A percentile compares a stretch with the other conserved stretches of the same genome.
These are phyloP conservation scores for Plantago elongata DNA, from an alignment of 257 asterid species.

Conservation along the genomic window DNA sequence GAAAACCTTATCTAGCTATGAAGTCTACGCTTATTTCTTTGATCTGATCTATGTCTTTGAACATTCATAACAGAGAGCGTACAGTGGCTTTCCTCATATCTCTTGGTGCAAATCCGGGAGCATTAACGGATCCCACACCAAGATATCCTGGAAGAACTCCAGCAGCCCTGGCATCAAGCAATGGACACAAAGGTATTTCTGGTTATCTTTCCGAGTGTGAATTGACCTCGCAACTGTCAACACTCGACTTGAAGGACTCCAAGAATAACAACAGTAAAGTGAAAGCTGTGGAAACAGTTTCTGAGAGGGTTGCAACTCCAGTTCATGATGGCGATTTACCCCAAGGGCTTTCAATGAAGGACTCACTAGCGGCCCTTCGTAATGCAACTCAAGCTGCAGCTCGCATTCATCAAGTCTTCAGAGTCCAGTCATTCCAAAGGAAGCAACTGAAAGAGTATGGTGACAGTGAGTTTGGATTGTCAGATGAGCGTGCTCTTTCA, in stretches of 20 bases:
- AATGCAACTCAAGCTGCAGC: slow-evolving; percentile 98
- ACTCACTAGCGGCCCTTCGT: slow-evolving; percentile 85
- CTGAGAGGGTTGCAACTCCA: slow-evolving; percentile 69
- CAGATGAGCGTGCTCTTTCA: slow-evolving; percentile 69
- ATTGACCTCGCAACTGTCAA: slow-evolving; percentile 55
- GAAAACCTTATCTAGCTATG: too few relatives aligned
- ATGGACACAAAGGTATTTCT: slow-evolving; percentile 92
- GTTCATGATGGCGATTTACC: slow-evolving; percentile 49
- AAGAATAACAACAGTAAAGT: slow-evolving; percentile 33
- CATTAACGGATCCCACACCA: slow-evolving; percentile 78
- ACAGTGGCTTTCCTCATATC: slow-evolving; percentile 76
- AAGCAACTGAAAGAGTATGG: slow-evolving; percentile 61
- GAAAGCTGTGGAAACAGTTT: slow-evolving; percentile 54
- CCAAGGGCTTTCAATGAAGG: slow-evolving; percentile 68
- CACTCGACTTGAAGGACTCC: slow-evolving; percentile 55
- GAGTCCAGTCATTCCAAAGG: slow-evolving; percentile 86
- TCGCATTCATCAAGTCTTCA: slow-evolving; percentile 79
- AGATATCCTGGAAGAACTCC: slow-evolving; percentile 66
- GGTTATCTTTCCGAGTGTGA: slow-evolving; percentile 82
- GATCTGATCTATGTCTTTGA: not conserved
- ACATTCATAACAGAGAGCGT: slow-evolving; percentile 50
- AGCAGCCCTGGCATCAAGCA: slow-evolving; percentile 79
- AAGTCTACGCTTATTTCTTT: too few relatives aligned
- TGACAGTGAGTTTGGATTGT: slow-evolving; percentile 49
- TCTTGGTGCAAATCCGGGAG: slow-evolving; percentile 72